These are phyloP conservation scores for Tricholoma bakamatsutake DNA, from an alignment of 768 basidiomycete species.

Conservation along the genomic window DNA sequence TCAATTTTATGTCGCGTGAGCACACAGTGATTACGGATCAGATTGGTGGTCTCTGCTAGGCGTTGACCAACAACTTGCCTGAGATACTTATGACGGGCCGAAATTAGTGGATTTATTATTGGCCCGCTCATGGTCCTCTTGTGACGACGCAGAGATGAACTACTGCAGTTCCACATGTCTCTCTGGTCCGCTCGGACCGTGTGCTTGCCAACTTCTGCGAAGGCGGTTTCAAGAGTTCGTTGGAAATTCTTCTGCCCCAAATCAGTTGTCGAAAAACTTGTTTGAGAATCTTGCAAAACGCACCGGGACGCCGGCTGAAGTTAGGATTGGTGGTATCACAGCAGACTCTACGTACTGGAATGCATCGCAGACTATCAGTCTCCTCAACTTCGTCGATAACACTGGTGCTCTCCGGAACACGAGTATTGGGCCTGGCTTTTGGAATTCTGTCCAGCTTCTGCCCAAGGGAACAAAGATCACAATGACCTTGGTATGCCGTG, in stretches of 20 bases:
- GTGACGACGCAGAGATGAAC: too few relatives aligned
- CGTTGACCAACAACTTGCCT: too few relatives aligned
- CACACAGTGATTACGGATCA: too few relatives aligned
- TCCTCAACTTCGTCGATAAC: slow-evolving; percentile 40
- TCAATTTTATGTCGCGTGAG: too few relatives aligned
- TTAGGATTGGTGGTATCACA: slow-evolving; percentile 49
- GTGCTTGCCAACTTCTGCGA: slow-evolving; percentile 26
- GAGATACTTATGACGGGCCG: too few relatives aligned
- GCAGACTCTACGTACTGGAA: slow-evolving; percentile 50
- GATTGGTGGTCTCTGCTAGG: too few relatives aligned
- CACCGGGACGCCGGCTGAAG: slow-evolving; percentile 38
- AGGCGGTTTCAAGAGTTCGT: slow-evolving; percentile 40
- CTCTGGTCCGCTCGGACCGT: slow-evolving; percentile 15
- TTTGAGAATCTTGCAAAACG: slow-evolving; percentile 40
- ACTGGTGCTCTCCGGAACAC: slow-evolving; percentile 41
- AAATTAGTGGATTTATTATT: too few relatives aligned
- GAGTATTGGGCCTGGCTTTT: slow-evolving; percentile 45
- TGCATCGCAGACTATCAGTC: slow-evolving; percentile 29
- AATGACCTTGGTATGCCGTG: slow-evolving; percentile 34
- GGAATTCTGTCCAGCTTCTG: slow-evolving; percentile 39
- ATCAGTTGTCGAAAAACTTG: slow-evolving; percentile 35
- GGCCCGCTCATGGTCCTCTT: too few relatives aligned
- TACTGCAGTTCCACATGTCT: too few relatives aligned
- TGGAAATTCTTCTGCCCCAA: slow-evolving; percentile 39
- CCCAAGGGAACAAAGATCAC: slow-evolving; percentile 42